These are phyloP conservation scores for Cytospora piceicola DNA, from an alignment of 2,329 filamentous ascomycete species.

Conservation along the genomic window DNA sequence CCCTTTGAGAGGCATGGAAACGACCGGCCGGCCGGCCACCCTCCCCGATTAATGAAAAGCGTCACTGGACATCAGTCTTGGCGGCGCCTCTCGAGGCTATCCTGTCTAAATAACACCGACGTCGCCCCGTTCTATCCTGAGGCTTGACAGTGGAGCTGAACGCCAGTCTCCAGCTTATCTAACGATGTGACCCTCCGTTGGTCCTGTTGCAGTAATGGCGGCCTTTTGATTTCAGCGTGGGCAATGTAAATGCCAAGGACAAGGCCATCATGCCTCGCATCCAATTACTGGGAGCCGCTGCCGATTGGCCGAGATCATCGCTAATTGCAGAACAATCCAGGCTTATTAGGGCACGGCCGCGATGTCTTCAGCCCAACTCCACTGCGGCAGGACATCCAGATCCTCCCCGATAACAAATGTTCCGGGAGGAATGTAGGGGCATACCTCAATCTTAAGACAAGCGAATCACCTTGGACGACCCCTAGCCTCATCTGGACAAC, in stretches of 20 bases:
- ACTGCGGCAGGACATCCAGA: neutral
- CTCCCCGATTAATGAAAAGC: constrained; percentile 12
- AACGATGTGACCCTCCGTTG: constrained; percentile 12
- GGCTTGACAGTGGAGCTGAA: neutral
- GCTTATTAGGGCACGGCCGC: neutral
- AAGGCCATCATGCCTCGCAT: constrained; percentile 19
- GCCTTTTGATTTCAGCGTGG: constrained; percentile 6
- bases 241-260: constrained; percentile 12
- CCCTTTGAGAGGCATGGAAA: neutral
- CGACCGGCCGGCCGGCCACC: constrained; percentile 4
- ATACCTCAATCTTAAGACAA: constrained; percentile 18
- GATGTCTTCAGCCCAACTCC: neutral
- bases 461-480: constrained; percentile 11
- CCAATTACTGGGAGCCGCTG: constrained; percentile 3
- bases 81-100: constrained; percentile 1
- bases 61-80: neutral
- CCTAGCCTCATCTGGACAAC: constrained; percentile 17
- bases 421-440: constrained; percentile 3
- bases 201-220: neutral
- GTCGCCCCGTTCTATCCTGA: constrained; percentile 16
- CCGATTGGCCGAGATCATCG: neutral
- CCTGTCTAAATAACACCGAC: constrained; percentile 16
- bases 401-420: constrained; percentile 7
- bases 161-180: constrained; percentile 12
- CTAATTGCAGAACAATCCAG: neutral